Base-by-base conservation (phyloP, 23 red algal genomes). In the Gracilariopsis chorda region DNA sequence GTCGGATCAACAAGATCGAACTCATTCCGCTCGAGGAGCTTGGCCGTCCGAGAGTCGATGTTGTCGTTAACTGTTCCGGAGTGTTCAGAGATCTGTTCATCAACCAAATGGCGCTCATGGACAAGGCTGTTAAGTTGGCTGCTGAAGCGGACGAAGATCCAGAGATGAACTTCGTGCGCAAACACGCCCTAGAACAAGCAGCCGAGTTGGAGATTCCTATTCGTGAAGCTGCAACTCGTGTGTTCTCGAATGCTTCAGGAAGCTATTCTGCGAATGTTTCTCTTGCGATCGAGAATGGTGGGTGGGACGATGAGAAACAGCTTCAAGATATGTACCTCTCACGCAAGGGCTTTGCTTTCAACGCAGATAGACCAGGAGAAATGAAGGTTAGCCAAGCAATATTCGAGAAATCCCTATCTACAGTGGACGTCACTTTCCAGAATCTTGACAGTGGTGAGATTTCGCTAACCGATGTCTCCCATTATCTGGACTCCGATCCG, bases 11-110 rank as follows among this genome's bases (percentile, higher is more conserved):
- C 81, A 95, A 95, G 65, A 53, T 99, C 9, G 92, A 95, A 83
- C 83, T 99, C 12, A 92, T 99, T 42, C 81, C 97, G 1, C 46
- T 99, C 0, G 93, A 95, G 77, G 97, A 99, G 76, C 88, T 99
- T 11, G 97, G 97, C 17, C 79, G 97, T 25, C 97, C 97, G 7
- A 75, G 97, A 36, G 82, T 99, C 3, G 97, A 99, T 74, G 97
- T 99, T 4, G 97, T 99, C 16, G 97, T 99, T 0, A 99, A 95
- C 51, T 95, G 93, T 77, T 95, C 92, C 30, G 97, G 97, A 27
- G 93, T 99, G 21, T 99, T 99, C 84, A 90, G 97, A 49, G 97
- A 99, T 49, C 79, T 99, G 80, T 95, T 99, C 43, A 99, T 99
- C 57, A 99, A 99, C 82, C 97, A 99, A 46, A 99, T 99, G 97